Evolutionary conservation across 2,329 filamentous ascomycete species (phyloP).

Genomic region (Dothiorella sarmentorum): DNA sequence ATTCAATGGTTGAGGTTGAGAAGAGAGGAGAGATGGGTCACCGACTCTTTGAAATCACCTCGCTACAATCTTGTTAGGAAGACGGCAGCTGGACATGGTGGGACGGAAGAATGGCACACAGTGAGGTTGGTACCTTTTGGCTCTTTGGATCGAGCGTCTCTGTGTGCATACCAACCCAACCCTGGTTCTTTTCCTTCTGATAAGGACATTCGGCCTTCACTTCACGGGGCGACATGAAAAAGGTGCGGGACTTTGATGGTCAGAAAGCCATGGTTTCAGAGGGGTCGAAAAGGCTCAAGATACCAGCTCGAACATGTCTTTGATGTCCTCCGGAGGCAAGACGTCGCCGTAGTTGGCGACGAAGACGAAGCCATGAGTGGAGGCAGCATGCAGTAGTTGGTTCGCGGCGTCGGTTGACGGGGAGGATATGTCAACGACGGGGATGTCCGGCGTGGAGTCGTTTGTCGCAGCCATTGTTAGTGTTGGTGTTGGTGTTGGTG

Average conservation of each 20-base stretch:
- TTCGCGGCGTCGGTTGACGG: constrained; percentile 59
- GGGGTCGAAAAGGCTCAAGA: constrained; percentile 20
- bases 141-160: constrained; percentile 83
- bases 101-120: constrained; percentile 21
- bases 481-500: neutral
- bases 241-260: constrained; percentile 59
- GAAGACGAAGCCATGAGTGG: constrained; percentile 84
- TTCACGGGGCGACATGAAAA: constrained; percentile 67
- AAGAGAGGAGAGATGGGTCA: neutral
- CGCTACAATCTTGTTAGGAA: constrained; percentile 38
- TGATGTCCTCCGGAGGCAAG: constrained; percentile 64
- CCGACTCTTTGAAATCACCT: constrained; percentile 85
- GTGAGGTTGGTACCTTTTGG: constrained; percentile 72
- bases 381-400: constrained; percentile 72
- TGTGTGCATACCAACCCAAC: constrained; percentile 83
- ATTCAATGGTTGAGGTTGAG: constrained; percentile 8
- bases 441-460: constrained; percentile 49
- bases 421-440: constrained; percentile 76
- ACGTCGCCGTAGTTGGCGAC: constrained; percentile 65
- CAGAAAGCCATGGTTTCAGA: neutral
- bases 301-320: constrained; percentile 72
- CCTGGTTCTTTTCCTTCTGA: constrained; percentile 67
- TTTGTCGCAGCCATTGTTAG: neutral
- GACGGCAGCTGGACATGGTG: neutral
- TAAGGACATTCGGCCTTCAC: constrained; percentile 76